Conservation (phyloP, 1,284 basidiomycete genomes). For the Puccinia coronata region DNA sequence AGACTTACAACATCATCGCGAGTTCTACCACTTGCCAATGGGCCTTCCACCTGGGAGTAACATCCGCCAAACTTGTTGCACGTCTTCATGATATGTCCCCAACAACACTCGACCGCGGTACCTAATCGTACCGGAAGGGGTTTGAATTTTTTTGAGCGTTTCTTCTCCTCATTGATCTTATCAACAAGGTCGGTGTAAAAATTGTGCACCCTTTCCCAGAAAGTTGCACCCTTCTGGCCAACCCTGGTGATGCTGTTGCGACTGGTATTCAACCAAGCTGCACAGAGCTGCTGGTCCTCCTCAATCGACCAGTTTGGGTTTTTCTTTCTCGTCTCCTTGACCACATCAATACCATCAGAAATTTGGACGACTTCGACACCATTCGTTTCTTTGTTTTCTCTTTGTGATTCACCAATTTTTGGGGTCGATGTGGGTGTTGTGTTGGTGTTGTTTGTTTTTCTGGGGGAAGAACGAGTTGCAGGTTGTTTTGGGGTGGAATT, state of each 20-base stretch:
- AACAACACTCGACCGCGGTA: background rate
- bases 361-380: too few species aligned
- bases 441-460: background rate
- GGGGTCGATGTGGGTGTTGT: background rate
- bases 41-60: background rate
- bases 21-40: background rate
- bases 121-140: background rate
- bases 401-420: too few species aligned
- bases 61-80: background rate
- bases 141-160: background rate
- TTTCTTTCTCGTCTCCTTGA: background rate
- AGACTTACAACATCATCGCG: background rate
- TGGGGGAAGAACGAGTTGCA: background rate
- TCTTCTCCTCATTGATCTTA: background rate
- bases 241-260: background rate
- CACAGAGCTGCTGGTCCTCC: slow-evolving; percentile 3
- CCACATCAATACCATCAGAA: background rate
- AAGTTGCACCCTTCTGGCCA: background rate
- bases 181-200: background rate
- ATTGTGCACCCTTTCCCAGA: background rate
- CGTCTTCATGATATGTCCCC: background rate
- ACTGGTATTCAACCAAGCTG: slow-evolving; percentile 5
- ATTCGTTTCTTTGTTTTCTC: too few species aligned
- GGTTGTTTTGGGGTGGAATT: background rate
- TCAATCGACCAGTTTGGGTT: background rate